These are phyloP conservation scores for Pseudovirgaria hyperparasitica DNA, from an alignment of 2,329 filamentous ascomycete species.

Conservation along the genomic window DNA sequence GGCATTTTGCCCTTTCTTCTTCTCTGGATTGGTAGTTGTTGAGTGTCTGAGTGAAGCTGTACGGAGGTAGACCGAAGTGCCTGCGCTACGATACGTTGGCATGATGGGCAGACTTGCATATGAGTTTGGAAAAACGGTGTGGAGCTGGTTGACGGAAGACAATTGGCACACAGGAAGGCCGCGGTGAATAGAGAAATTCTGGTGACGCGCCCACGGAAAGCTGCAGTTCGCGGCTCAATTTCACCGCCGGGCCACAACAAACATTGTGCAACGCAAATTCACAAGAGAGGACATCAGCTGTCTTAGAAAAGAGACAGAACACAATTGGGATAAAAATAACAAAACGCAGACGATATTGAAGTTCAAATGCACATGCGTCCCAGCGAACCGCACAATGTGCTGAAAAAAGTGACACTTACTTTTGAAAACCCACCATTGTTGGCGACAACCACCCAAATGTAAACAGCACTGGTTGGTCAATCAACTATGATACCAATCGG, in stretches of 20 bases:
- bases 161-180: not conserved
- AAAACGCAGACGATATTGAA: too few relatives aligned
- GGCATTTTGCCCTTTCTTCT: constrained; percentile 13
- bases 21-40: constrained; percentile 11
- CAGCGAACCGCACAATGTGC: too few relatives aligned
- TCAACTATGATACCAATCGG: constrained; percentile 36
- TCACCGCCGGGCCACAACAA: not conserved
- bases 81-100: constrained; percentile 19
- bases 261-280: not conserved
- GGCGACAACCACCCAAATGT: too few relatives aligned
- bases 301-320: too few relatives aligned
- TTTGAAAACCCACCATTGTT: too few relatives aligned
- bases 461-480: too few relatives aligned
- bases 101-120: constrained; percentile 8
- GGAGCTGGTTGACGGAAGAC: not conserved
- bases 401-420: too few relatives aligned
- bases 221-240: not conserved
- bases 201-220: not conserved
- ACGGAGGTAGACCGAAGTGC: constrained; percentile 14
- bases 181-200: not conserved
- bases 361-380: too few relatives aligned
- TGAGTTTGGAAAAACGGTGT: not conserved
- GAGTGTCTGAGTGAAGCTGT: constrained; percentile 14
- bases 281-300: not conserved
- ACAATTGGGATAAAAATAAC: too few relatives aligned